Evolutionary conservation across 2,329 filamentous ascomycete species (phyloP).

Genomic region (Aspergillus alliaceus): DNA sequence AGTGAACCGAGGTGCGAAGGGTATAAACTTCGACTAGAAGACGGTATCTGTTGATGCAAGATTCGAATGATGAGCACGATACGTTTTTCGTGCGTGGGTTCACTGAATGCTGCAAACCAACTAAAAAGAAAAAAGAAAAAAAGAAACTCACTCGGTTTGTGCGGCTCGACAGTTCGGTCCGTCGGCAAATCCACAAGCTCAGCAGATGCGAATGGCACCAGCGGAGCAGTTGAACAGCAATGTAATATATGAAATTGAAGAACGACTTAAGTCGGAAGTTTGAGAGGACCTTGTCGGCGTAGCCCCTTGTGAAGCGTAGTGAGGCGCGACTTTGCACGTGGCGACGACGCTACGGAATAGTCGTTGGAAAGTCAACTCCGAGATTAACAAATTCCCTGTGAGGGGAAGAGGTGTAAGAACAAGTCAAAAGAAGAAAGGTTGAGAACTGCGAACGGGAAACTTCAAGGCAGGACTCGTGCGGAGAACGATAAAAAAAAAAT

Average conservation of each 20-base stretch:
- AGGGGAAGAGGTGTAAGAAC: slow-evolving; percentile 12
- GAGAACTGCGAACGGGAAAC: slow-evolving; percentile 16
- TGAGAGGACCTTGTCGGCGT: slow-evolving; percentile 10
- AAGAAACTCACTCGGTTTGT: slow-evolving; percentile 12
- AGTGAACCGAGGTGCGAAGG: slow-evolving; percentile 1
- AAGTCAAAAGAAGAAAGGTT: slow-evolving; percentile 1
- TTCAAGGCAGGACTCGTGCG: slow-evolving; percentile 21
- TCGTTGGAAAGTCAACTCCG: neutral
- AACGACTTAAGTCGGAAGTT: slow-evolving; percentile 5
- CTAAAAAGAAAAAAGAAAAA: no score
- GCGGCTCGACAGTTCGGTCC: slow-evolving; percentile 14
- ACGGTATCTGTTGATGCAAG: neutral
- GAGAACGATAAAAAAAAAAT: slow-evolving; percentile 13
- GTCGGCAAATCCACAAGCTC: slow-evolving; percentile 12
- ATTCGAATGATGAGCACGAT: neutral
- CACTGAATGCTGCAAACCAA: slow-evolving; percentile 1
- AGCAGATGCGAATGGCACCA: slow-evolving; percentile 4
- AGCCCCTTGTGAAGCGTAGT: slow-evolving; percentile 23
- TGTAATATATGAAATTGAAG: slow-evolving; percentile 1
- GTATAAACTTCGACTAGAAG: neutral
- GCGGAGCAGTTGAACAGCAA: slow-evolving; percentile 1
- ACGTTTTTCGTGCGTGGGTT: neutral
- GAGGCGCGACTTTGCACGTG: slow-evolving; percentile 30
- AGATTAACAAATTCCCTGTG: slow-evolving; percentile 11
- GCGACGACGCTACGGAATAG: slow-evolving; percentile 11